phyloP scores from a whole-genome alignment of 177 flowering plant species.

The Telopea speciosissima region DNA sequence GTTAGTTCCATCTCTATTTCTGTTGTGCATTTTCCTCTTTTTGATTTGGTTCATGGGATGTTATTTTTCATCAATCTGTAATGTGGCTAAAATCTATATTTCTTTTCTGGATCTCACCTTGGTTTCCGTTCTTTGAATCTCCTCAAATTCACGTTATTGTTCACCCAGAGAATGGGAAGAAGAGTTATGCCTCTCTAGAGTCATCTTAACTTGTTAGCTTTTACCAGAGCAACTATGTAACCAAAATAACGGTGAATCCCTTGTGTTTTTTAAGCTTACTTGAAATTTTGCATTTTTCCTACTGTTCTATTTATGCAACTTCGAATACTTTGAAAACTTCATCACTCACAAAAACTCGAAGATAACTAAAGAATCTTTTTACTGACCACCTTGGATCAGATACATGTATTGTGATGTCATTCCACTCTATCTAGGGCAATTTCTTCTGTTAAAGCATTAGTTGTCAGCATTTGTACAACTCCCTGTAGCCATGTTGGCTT shows the following conservation, averaged over 20 bases:
- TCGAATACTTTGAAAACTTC: too few relatives aligned
- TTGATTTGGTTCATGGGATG: not conserved
- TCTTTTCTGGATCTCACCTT: not conserved
- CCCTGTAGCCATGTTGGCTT: not conserved
- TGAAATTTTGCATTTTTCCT: not conserved
- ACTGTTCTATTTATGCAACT: too few relatives aligned
- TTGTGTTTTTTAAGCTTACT: not conserved
- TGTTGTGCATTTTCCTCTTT: not conserved
- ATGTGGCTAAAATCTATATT: not conserved
- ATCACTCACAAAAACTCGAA: not conserved
- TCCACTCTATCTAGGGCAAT: not conserved
- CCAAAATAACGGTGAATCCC: not conserved
- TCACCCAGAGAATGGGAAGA: not conserved
- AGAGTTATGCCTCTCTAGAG: not conserved
- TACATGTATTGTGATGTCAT: not conserved
- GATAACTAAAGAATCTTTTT: too few relatives aligned
- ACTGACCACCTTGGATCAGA: not conserved
- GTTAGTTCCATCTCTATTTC: constrained; percentile 21
- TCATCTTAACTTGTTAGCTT: not conserved
- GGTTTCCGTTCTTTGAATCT: not conserved
- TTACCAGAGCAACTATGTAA: not conserved
- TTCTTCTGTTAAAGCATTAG: too few relatives aligned
- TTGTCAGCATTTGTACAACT: too few relatives aligned
- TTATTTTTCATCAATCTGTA: too few relatives aligned
- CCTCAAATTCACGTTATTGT: not conserved